These are phyloP conservation scores for Lycium barbarum DNA, from an alignment of 257 asterid species.

Conservation along the genomic window DNA sequence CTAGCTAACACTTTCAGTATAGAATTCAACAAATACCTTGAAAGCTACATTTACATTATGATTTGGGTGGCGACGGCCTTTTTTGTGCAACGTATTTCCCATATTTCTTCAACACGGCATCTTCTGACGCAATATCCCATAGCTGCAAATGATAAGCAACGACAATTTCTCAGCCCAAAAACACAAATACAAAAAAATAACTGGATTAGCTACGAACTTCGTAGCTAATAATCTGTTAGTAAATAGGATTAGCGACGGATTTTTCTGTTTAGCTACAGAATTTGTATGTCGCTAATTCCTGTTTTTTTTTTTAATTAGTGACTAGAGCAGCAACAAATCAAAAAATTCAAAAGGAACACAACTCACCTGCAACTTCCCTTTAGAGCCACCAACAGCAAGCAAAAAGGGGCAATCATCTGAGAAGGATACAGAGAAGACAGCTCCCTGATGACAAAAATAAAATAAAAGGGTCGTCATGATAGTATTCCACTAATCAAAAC, in stretches of 20 bases:
- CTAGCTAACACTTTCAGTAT: neutral
- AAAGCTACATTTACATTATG: neutral
- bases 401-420: conserved; percentile 73
- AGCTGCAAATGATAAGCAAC: conserved; percentile 49
- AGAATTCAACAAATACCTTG: neutral
- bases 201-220: too few species aligned
- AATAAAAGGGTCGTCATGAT: neutral
- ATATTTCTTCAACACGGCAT: conserved; percentile 54
- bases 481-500: neutral
- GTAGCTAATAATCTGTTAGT: too few species aligned
- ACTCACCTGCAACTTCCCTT: conserved; percentile 77
- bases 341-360: neutral
- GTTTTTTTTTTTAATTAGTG: too few species aligned
- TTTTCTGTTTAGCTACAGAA: too few species aligned
- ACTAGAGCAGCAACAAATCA: neutral
- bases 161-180: neutral
- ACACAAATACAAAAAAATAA: neutral
- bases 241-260: too few species aligned
- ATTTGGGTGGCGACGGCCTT: neutral
- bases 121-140: conserved; percentile 70
- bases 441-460: conserved; percentile 65
- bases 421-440: conserved; percentile 78
- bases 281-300: too few species aligned
- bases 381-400: conserved; percentile 87
- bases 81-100: conserved; percentile 41